These are phyloP conservation scores for Stemphylium beticola DNA, from an alignment of 2,329 filamentous ascomycete genomes.

Conservation along the genomic window DNA sequence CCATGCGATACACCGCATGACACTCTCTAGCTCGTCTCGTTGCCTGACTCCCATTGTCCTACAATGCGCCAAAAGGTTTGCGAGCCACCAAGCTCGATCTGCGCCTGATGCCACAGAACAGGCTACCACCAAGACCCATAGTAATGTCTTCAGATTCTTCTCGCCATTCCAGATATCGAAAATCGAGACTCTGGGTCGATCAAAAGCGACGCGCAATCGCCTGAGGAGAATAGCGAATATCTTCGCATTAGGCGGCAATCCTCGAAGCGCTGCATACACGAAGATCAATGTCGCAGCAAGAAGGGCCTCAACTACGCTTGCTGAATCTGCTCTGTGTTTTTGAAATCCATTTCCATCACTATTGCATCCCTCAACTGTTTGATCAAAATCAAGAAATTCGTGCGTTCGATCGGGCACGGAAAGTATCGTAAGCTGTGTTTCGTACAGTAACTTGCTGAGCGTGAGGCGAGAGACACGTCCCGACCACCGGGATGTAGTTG, in stretches of 20 bases:
- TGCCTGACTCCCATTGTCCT: not conserved
- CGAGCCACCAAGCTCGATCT: conserved; percentile 25
- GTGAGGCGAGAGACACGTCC: conserved; percentile 17
- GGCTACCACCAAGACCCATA: conserved; percentile 32
- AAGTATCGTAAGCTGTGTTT: conserved; percentile 28
- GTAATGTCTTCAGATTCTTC: conserved; percentile 26
- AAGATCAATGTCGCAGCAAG: conserved; percentile 30
- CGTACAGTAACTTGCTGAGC: conserved; percentile 32
- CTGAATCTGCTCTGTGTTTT: conserved; percentile 19
- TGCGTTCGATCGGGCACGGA: conserved; percentile 27
- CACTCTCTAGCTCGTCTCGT: conserved; percentile 13
- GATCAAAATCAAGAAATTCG: conserved; percentile 22
- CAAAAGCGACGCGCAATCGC: conserved; percentile 1
- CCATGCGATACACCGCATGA: conserved; percentile 30
- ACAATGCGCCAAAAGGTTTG: conserved; percentile 19
- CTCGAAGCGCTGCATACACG: conserved; percentile 28
- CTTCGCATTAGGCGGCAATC: conserved; percentile 26
- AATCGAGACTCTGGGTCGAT: not conserved
- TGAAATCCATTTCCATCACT: conserved; percentile 2
- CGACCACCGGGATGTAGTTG: conserved; percentile 24
- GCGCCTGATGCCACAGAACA: conserved; percentile 13
- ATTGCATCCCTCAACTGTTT: not conserved
- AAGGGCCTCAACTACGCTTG: conserved; percentile 25
- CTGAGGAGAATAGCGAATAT: conserved; percentile 17
- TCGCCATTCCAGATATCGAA: conserved; percentile 19